A percentile compares a stretch with the other conserved stretches of the same genome.
Conservation (phyloP, 192 early-diverging fungal species). For the Linnemannia schmuckeri region DNA sequence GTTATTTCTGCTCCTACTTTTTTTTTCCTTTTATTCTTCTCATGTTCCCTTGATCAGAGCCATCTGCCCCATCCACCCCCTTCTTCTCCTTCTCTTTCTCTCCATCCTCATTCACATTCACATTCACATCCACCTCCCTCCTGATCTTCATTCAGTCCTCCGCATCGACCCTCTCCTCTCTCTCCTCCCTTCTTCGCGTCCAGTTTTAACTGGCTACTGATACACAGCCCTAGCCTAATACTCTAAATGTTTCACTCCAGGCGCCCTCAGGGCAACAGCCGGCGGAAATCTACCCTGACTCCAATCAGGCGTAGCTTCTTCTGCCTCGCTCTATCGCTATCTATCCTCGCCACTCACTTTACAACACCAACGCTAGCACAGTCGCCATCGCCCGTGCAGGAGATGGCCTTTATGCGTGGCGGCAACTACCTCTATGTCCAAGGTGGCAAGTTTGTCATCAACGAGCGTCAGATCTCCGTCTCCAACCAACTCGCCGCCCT, state of each 20-base stretch:
- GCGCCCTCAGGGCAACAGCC: neutral
- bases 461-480: neutral
- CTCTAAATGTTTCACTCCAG: neutral
- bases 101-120: neutral
- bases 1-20: neutral
- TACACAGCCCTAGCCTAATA: neutral
- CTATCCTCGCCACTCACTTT: neutral
- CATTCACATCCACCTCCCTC: neutral
- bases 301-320: neutral
- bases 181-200: no score
- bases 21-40: neutral
- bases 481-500: neutral
- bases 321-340: neutral
- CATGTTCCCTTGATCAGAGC: neutral
- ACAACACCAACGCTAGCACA: neutral
- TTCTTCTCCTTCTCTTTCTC: neutral
- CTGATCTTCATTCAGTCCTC: no score
- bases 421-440: constrained; percentile 13
- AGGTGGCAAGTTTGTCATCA: neutral
- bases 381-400: neutral
- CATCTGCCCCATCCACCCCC: neutral
- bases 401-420: constrained; percentile 6
- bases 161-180: no score
- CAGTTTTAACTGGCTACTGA: no score
- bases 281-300: neutral